A percentile compares a stretch with the other conserved stretches of the same genome.
phyloP scores from a whole-genome alignment of 2,329 filamentous ascomycete genomes.

The Cadophora sp. region DNA sequence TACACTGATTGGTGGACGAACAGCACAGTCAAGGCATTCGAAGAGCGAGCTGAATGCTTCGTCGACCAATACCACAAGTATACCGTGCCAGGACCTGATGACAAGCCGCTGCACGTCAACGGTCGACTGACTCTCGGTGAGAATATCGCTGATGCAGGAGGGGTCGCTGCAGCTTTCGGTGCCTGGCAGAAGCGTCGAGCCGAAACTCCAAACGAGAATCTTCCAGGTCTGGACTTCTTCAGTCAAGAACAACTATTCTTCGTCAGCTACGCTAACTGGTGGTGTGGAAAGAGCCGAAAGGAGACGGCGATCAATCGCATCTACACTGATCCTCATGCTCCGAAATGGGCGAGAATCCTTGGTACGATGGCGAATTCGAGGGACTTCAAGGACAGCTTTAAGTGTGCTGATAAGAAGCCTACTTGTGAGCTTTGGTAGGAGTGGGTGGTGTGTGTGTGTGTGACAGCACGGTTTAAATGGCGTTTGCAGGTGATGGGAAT shows the following conservation, averaged over 20 bases:
- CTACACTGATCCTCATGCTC: constrained; percentile 70
- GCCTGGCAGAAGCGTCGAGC: constrained; percentile 68
- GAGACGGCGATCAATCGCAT: constrained; percentile 63
- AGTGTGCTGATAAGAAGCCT: constrained; percentile 69
- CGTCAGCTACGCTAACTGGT: constrained; percentile 67
- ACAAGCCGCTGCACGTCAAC: constrained; percentile 65
- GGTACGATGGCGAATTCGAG: constrained; percentile 72
- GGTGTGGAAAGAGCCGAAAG: constrained; percentile 69
- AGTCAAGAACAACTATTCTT: constrained; percentile 75
- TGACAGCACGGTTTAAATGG: neutral
- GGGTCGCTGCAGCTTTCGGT: constrained; percentile 65
- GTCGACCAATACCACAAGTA: constrained; percentile 71
- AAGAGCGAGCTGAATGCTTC: constrained; percentile 68
- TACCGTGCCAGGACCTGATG: constrained; percentile 62
- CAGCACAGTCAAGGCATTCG: constrained; percentile 62
- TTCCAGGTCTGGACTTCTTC: constrained; percentile 68
- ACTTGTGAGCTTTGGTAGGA: constrained; percentile 72
- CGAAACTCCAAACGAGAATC: constrained; percentile 56
- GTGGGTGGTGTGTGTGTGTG: no score
- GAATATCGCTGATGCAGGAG: constrained; percentile 76
- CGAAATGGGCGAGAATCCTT: constrained; percentile 64
- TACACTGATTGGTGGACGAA: constrained; percentile 73
- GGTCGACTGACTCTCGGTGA: constrained; percentile 70
- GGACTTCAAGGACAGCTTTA: constrained; percentile 71
- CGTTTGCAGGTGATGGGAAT: neutral